Conservation (phyloP, 2,329 filamentous ascomycete species). For the Apiospora rasikravindrae region DNA sequence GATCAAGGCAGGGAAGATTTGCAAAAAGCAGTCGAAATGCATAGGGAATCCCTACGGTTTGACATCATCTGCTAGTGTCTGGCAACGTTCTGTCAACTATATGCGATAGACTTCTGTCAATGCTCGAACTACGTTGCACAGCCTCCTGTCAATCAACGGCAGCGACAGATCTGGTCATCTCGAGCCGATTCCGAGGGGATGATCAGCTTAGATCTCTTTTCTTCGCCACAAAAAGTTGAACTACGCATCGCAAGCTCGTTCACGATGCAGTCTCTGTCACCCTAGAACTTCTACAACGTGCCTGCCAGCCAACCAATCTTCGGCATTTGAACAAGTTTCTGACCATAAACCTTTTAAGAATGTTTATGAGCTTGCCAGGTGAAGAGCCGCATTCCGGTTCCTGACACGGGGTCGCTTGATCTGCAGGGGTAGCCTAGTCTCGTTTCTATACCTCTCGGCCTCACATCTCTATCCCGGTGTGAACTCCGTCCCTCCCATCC, state of each 20-base stretch:
- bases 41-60: not conserved
- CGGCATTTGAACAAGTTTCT: too few species aligned
- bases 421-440: not conserved
- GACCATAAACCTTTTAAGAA: not conserved
- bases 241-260: not conserved
- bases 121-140: not conserved
- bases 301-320: not conserved
- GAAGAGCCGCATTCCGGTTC: not conserved
- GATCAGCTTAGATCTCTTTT: not conserved
- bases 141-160: not conserved
- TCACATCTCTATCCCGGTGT: constrained; percentile 4
- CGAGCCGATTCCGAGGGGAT: not conserved
- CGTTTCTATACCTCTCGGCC: not conserved
- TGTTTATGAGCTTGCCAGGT: not conserved
- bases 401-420: not conserved
- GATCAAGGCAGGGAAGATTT: not conserved
- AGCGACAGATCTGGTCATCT: not conserved
- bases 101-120: constrained; percentile 1
- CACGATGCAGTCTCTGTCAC: not conserved
- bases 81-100: not conserved
- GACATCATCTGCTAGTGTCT: not conserved
- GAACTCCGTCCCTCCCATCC: not conserved
- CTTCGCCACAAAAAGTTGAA: not conserved
- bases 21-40: not conserved
- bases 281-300: not conserved